These are phyloP conservation scores for Tylopilus felleus DNA, from an alignment of 768 basidiomycete species.

Conservation along the genomic window DNA sequence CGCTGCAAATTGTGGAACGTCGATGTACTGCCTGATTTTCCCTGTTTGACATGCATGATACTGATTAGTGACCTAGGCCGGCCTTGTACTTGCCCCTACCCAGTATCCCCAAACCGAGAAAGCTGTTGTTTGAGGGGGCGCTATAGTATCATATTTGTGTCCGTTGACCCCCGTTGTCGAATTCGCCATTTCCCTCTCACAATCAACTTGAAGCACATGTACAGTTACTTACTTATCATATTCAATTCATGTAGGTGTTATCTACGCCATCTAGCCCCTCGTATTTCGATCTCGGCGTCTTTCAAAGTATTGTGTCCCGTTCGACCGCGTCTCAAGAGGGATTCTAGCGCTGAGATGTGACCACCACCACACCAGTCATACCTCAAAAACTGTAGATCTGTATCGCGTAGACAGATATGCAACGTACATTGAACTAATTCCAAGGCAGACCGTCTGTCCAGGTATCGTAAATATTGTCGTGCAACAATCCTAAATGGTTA, in stretches of 20 bases:
- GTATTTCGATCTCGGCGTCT: no score
- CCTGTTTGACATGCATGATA: not conserved
- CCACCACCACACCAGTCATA: no score
- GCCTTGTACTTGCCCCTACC: conserved; percentile 34
- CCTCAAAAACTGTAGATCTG: not conserved
- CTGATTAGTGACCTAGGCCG: conserved; percentile 28
- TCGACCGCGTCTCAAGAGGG: no score
- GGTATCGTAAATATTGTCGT: not conserved
- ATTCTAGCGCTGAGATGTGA: not conserved
- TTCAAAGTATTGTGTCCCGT: no score
- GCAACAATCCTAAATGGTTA: not conserved
- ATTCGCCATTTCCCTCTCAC: not conserved
- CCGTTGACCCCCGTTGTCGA: not conserved
- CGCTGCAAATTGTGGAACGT: conserved; percentile 91
- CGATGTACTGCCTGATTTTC: conserved; percentile 58
- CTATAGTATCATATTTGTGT: conserved; percentile 12
- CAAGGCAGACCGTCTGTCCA: not conserved
- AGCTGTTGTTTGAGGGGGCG: conserved; percentile 34
- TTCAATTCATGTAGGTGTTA: not conserved
- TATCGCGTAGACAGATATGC: no score
- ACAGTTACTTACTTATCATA: not conserved
- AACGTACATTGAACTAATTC: not conserved
- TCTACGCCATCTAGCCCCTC: no score
- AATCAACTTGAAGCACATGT: not conserved
- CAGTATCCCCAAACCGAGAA: conserved; percentile 34